phyloP scores from a whole-genome alignment of 768 basidiomycete species.

The Boletus reticuloceps region DNA sequence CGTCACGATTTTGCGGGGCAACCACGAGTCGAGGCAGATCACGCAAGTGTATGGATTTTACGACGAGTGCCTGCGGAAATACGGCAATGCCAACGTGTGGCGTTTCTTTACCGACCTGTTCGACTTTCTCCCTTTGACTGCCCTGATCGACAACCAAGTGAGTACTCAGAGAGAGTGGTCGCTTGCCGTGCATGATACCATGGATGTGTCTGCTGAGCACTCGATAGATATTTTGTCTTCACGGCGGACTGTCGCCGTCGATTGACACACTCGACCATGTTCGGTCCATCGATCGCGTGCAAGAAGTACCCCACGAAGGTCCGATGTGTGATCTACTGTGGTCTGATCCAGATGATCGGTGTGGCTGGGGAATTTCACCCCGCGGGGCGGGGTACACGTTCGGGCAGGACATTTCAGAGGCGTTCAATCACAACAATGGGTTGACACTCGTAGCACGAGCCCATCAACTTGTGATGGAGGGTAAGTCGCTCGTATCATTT shows the following conservation, averaged over 20 bases:
- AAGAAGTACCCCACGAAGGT: constrained; percentile 99
- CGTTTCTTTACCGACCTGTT: constrained; percentile 98
- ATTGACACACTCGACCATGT: constrained; percentile 99
- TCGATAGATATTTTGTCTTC: constrained; percentile 93
- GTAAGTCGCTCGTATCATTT: constrained; percentile 41
- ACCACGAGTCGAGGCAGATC: constrained; percentile 99
- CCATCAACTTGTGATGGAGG: constrained; percentile 97
- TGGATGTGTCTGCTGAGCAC: constrained; percentile 5
- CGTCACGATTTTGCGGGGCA: constrained; percentile 95
- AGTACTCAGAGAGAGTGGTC: constrained; percentile 34
- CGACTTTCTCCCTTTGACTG: constrained; percentile 95
- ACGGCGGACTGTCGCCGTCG: constrained; percentile 96
- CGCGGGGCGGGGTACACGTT: constrained; percentile 99
- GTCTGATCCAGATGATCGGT: constrained; percentile 99
- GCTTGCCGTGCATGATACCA: neutral
- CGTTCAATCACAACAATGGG: constrained; percentile 99
- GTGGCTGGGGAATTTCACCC: constrained; percentile 99
- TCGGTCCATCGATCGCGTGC: constrained; percentile 96
- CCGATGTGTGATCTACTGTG: constrained; percentile 99
- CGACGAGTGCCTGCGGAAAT: constrained; percentile 99
- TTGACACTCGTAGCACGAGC: constrained; percentile 92
- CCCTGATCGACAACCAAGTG: constrained; percentile 98
- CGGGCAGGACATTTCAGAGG: constrained; percentile 98
- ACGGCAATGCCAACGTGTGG: constrained; percentile 99
- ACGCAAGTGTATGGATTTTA: constrained; percentile 99